phyloP scores from a whole-genome alignment of 345 rosid species.

The Lumnitzera littorea region DNA sequence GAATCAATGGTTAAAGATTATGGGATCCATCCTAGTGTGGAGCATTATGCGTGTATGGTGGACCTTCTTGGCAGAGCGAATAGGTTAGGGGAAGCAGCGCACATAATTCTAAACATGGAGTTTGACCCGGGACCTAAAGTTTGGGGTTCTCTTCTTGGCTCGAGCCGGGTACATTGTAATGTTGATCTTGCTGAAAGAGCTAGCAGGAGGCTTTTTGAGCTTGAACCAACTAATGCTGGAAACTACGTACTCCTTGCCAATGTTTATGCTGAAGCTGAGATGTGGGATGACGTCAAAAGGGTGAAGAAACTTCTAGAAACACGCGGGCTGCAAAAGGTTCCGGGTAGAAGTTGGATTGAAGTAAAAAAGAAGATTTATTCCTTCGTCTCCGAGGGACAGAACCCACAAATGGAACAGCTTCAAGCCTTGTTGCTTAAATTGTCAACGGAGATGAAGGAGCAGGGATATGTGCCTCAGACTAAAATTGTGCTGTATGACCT shows the following conservation, averaged over 20 bases:
- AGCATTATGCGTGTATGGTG: slow-evolving; percentile 98
- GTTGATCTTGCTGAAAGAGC: slow-evolving; percentile 81
- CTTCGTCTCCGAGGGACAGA: slow-evolving; percentile 59
- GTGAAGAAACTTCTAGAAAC: slow-evolving; percentile 61
- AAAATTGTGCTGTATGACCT: slow-evolving; percentile 81
- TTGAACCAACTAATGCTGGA: slow-evolving; percentile 74
- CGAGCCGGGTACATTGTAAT: slow-evolving; percentile 80
- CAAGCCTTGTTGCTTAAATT: slow-evolving; percentile 62
- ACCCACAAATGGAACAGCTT: slow-evolving; percentile 57
- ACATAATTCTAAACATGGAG: slow-evolving; percentile 61
- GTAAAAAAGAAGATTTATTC: slow-evolving; percentile 56
- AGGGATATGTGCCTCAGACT: slow-evolving; percentile 72
- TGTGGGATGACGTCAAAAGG: slow-evolving; percentile 69
- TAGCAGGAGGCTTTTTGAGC: slow-evolving; percentile 53
- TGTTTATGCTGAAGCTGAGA: slow-evolving; percentile 62
- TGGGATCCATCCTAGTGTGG: slow-evolving; percentile 51
- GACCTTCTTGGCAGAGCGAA: slow-evolving; percentile 95
- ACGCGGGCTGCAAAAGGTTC: slow-evolving; percentile 51
- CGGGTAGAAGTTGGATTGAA: slow-evolving; percentile 81
- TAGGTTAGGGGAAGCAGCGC: slow-evolving; percentile 69
- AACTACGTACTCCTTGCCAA: slow-evolving; percentile 77
- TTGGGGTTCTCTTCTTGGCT: slow-evolving; percentile 92
- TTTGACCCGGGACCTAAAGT: slow-evolving; percentile 65
- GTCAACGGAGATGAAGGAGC: slow-evolving; percentile 73
- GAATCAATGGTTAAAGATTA: slow-evolving; percentile 52